Percentiles rank a stretch among this genome's conserved stretches.
These are phyloP conservation scores for Cyclotella distinguenda DNA, from an alignment of 108 stramenopile genomes.

Conservation along the genomic window DNA sequence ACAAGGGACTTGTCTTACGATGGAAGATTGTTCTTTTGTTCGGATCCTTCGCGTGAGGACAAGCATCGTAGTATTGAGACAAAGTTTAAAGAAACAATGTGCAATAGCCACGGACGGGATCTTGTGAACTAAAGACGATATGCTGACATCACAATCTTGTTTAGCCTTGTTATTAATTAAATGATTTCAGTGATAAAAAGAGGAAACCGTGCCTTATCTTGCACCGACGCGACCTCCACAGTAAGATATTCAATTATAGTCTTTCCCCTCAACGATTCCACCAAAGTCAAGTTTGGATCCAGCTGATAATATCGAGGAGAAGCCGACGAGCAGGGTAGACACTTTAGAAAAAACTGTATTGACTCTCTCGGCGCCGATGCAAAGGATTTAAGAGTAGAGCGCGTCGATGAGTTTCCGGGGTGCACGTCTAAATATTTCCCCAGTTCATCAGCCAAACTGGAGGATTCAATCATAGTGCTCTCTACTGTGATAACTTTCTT, in stretches of 20 bases:
- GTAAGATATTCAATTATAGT: constrained; percentile 76
- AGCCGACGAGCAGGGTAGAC: constrained; percentile 59
- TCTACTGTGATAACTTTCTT: constrained; percentile 37
- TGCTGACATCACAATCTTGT: no score
- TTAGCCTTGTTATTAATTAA: no score
- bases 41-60: no score
- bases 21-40: no score
- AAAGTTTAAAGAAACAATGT: no score
- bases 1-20: no score
- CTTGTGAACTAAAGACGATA: no score
- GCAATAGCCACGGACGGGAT: no score
- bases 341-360: constrained; percentile 42
- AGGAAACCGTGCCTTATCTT: constrained; percentile 22
- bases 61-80: no score
- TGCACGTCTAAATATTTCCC: constrained; percentile 39
- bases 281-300: constrained; percentile 36
- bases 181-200: constrained; percentile 31
- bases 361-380: constrained; percentile 25
- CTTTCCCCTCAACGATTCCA: constrained; percentile 47
- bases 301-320: constrained; percentile 54
- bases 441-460: constrained; percentile 28
- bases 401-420: constrained; percentile 36
- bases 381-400: constrained; percentile 31
- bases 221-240: constrained; percentile 49
- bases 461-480: constrained; percentile 17